Evolutionary conservation across 2,329 filamentous ascomycete species (phyloP).

Genomic region (Fusarium vanettenii): DNA sequence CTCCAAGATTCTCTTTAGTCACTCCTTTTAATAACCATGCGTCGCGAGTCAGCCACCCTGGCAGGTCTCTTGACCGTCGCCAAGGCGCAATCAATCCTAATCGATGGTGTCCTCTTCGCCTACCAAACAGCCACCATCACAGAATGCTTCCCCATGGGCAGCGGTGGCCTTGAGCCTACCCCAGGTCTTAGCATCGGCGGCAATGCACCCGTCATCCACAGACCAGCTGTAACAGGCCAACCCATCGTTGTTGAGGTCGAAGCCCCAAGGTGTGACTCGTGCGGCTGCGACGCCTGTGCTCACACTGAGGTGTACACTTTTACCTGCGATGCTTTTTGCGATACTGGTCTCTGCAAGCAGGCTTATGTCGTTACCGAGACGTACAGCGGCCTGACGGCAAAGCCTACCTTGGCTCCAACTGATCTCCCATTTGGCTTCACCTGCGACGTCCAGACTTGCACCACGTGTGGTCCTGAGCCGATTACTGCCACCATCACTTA

Average conservation of each 20-base stretch:
- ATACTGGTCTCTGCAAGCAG: conserved; percentile 22
- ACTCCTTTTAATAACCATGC: neutral
- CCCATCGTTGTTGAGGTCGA: conserved; percentile 23
- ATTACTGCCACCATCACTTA: conserved; percentile 30
- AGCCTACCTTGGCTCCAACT: conserved; percentile 8
- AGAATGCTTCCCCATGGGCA: conserved; percentile 13
- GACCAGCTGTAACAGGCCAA: conserved; percentile 18
- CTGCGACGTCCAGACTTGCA: conserved; percentile 28
- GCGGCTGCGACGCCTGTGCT: conserved; percentile 25
- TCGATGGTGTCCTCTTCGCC: conserved; percentile 8
- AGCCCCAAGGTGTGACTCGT: conserved; percentile 26
- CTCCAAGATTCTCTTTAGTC: neutral
- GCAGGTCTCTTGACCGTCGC: neutral
- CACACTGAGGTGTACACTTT: conserved; percentile 24
- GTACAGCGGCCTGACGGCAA: conserved; percentile 22
- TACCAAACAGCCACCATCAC: conserved; percentile 26
- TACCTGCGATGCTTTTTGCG: conserved; percentile 18
- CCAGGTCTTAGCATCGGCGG: neutral
- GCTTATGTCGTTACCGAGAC: conserved; percentile 28
- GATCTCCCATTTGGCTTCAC: conserved; percentile 27
- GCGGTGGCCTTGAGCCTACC: neutral
- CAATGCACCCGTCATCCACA: conserved; percentile 2
- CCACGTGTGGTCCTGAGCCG: conserved; percentile 18
- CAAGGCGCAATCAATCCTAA: neutral
- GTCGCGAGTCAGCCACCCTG: neutral